phyloP scores from a whole-genome alignment of 106 monocot species.

The Dendrobium chrysotoxum region DNA sequence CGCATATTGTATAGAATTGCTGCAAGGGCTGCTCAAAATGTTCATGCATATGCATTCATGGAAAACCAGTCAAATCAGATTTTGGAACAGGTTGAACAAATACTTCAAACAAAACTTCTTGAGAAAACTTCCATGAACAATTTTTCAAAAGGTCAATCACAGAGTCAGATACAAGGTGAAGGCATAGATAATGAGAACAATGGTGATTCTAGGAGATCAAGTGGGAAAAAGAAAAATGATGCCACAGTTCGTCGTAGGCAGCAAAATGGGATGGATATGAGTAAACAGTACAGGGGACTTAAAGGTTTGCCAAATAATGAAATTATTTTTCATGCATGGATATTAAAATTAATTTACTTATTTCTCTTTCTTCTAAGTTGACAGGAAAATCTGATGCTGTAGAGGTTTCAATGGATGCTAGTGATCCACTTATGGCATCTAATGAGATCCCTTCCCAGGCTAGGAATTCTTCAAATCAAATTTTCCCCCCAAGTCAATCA shows the following conservation, averaged over 20 bases:
- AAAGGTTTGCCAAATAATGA: not conserved
- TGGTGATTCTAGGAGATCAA: conserved; percentile 2
- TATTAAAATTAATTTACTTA: not conserved
- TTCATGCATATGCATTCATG: conserved; percentile 1
- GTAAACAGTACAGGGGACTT: conserved; percentile 3
- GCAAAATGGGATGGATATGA: conserved; percentile 1
- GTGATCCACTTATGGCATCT: conserved; percentile 20
- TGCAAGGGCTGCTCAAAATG: conserved; percentile 2
- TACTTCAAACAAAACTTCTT: conserved; percentile 4
- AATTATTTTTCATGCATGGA: not conserved
- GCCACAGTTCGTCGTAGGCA: not conserved
- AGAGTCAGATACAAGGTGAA: not conserved
- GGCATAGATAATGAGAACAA: conserved; percentile 2
- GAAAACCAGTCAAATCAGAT: not conserved
- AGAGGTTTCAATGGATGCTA: conserved; percentile 26
- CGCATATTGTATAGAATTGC: conserved; percentile 6
- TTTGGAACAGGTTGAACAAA: conserved; percentile 8
- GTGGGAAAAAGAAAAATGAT: conserved; percentile 11
- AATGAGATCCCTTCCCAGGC: conserved; percentile 19
- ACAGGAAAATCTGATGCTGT: conserved; percentile 39
- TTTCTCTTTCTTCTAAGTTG: not conserved
- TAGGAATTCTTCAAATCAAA: conserved; percentile 41
- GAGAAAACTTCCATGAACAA: conserved; percentile 1
- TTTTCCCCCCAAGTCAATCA: conserved; percentile 36
- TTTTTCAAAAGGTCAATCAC: conserved; percentile 3